Evolutionary conservation across 805 yeast genomes (phyloP).

Genomic region (Myxozyma vanderwaltii): DNA sequence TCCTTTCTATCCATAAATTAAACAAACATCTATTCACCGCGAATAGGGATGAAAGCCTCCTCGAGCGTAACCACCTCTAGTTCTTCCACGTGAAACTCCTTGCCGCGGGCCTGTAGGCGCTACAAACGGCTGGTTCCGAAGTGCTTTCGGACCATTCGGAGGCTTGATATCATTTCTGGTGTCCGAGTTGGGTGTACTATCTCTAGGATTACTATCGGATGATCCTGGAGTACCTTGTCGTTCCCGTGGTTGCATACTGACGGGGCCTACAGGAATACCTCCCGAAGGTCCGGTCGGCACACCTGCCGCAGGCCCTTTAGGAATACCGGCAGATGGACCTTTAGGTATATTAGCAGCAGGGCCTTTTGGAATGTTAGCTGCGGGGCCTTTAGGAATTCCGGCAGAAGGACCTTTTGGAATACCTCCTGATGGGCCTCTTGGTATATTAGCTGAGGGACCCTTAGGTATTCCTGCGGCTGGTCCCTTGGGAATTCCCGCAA

Average conservation of each 20-base stretch:
- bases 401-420: slow-evolving; percentile 1
- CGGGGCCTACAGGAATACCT: not conserved
- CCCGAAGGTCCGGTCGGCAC: not conserved
- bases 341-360: not conserved
- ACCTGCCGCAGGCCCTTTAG: not conserved
- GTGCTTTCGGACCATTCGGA: slow-evolving; percentile 25
- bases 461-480: not conserved
- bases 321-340: not conserved
- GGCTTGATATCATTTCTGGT: not conserved
- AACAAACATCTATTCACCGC: slow-evolving; percentile 1
- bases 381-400: not conserved
- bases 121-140: not conserved
- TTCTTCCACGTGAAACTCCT: slow-evolving; percentile 3
- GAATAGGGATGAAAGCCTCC: slow-evolving; percentile 24
- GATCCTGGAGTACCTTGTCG: slow-evolving; percentile 2
- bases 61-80: slow-evolving; percentile 9
- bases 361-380: not conserved
- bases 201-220: not conserved
- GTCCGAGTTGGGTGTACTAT: slow-evolving; percentile 2
- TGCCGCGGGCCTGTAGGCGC: slow-evolving; percentile 22
- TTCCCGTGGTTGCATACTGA: not conserved
- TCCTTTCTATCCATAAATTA: not conserved
- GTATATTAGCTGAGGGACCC: not conserved
- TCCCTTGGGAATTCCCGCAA: not conserved
- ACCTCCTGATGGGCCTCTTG: slow-evolving; percentile 1